Base-by-base conservation (phyloP, 2,329 filamentous ascomycete species). In the Fusarium sacchari region DNA sequence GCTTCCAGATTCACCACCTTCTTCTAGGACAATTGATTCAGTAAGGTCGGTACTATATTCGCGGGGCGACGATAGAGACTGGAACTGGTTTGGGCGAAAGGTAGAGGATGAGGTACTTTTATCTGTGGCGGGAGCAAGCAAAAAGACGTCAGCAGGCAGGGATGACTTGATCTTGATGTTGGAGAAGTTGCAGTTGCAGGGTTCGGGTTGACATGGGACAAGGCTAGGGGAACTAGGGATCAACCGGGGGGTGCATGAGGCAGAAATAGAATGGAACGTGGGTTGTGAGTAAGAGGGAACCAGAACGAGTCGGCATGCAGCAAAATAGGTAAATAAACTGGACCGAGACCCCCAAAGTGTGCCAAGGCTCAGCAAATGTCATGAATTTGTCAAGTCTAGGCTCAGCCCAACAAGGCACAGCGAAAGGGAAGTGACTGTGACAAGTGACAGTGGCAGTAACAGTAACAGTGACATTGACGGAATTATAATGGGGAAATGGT, bases 1-100 rank as follows among this genome's bases (percentile, higher is more conserved):
- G 80, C 87, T 90, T 71, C 88, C 86, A 14, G 88, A 90, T 78
- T 91, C 89, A 81, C 88, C 88, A 79, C 86, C 86, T 81, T 90
- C 88, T 72, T 83, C 81, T 58, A 86, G 84, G 69, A 74, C 72
- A 72, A 90, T 90, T 61, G 88, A 85, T 69, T 82, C 84, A 72
- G 84, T 82, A 15, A 88, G 81, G 59, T 89, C 87, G 73, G 85
- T 84, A 59, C 86, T 83, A 72, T 83, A 85, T 49, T 86, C 85
- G 61, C 83, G 84, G 20, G 86, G 84, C 28, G 86, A 86, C 14
- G 83, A 84, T 44, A 83, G 82, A 43, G 69, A 59, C 39, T 67
- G 60, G 69, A 77, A 79, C 67, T 75, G 81, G 74, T 64, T 73
- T 59, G 71, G 64, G 61, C 67, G 61, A 43, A 65, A 57, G 22